Conservation (phyloP, 2,329 filamentous ascomycete genomes). For the Basipetospora sp. region DNA sequence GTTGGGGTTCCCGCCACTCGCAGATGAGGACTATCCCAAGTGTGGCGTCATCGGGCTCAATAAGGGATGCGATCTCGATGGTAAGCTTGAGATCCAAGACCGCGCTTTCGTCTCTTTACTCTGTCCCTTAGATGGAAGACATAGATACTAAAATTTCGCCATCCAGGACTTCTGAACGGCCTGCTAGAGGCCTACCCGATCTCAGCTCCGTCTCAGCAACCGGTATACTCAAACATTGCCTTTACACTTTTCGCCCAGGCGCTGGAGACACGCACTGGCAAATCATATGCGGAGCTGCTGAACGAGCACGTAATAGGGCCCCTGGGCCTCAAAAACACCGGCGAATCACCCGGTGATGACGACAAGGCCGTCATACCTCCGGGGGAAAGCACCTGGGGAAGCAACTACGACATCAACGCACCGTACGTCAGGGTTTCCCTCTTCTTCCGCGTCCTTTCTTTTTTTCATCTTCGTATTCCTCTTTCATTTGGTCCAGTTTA, state of each 20-base stretch:
- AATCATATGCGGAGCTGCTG: conserved; percentile 16
- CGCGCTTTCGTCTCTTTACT: too few species aligned
- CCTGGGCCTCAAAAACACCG: conserved; percentile 10
- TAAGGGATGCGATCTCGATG: conserved; percentile 17
- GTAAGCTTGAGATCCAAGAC: conserved; percentile 10
- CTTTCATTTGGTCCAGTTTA: too few species aligned
- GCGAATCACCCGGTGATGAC: conserved; percentile 17
- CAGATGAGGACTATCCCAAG: conserved; percentile 18
- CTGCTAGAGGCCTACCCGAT: conserved; percentile 18
- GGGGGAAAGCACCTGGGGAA: conserved; percentile 18
- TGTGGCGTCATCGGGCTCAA: conserved; percentile 24
- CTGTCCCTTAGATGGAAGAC: too few species aligned
- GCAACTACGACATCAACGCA: conserved; percentile 18
- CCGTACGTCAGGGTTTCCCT: conserved; percentile 13
- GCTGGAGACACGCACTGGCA: conserved; percentile 16
- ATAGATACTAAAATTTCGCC: too few species aligned
- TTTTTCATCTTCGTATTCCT: too few species aligned
- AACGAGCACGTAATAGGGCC: conserved; percentile 11
- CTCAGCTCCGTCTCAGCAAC: conserved; percentile 16
- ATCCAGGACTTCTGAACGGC: conserved; percentile 18
- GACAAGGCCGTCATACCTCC: conserved; percentile 19
- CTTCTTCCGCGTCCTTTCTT: too few species aligned
- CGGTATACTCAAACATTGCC: conserved; percentile 27
- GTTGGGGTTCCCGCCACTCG: conserved; percentile 23
- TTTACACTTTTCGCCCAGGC: conserved; percentile 23